Evolutionary conservation across 2,329 filamentous ascomycete genomes (phyloP), one percentile per base, ranked within the genome.

Genomic region (Colletotrichum graminicola): DNA sequence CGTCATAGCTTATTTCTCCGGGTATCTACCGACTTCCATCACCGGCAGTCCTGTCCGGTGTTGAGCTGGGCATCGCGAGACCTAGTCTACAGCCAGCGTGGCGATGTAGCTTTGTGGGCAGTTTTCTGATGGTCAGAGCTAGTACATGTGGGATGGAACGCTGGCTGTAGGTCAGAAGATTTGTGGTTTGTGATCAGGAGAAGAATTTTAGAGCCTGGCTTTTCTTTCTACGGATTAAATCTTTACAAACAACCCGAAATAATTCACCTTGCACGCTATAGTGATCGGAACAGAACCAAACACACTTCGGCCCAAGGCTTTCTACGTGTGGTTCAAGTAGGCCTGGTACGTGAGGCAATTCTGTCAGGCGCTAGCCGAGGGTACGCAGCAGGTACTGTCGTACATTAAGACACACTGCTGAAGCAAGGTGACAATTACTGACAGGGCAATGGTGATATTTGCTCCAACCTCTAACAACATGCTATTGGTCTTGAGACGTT

Each of bases 1-100:
- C 26, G 29, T 57, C 29, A 32, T 60, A 18, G 47, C 16, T 5
- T 32, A 34, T 21, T 73, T 73, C 71, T 49, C 67, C 62, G 67
- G 62, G 45, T 55, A 69, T 73, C 70, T 73, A 73, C 70, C 55
- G 60, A 52, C 23, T 73, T 73, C 68, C 45, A 67, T 45, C 36
- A 45, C 61, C 36, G 1, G 18, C 29, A 32, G 26, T 8, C 12
- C 36, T 29, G 49, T n/a, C 55, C 52, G 39, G 26, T 32, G 2
- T 26, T 14, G 21, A 56, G 14, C 12, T 47, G 29, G 6, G 8
- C 29, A 29, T 62, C n/a, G 26, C 14, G 34, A 26, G 14, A n/a
- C 21, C 32, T 21, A 29, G 34, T 10, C 6, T 8, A n/a, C 11
- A 16, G 14, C 23, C 54, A 56, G 11, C 34, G 11, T 56, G 5